A percentile compares a stretch with the other conserved stretches of the same genome.
Conservation (phyloP, 2,329 filamentous ascomycete genomes). For the Fusarium gaditjirri region DNA sequence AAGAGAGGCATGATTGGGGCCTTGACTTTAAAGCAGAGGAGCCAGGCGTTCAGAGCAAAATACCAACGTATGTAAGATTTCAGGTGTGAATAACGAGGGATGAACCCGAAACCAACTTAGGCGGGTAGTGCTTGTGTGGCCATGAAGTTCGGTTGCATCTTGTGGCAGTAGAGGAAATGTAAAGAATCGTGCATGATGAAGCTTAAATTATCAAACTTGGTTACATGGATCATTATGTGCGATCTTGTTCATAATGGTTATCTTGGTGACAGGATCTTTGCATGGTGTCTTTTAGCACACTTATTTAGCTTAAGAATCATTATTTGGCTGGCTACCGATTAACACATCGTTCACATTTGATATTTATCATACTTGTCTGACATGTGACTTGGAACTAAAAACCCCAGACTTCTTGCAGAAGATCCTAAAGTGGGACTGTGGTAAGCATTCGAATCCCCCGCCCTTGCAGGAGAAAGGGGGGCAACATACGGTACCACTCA, state of each 20-base stretch:
- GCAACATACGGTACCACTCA: not conserved
- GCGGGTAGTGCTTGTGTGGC: constrained; percentile 26
- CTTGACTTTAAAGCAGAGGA: constrained; percentile 30
- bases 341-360: not conserved
- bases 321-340: not conserved
- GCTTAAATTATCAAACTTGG: not conserved
- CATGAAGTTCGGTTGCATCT: constrained; percentile 14
- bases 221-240: not conserved
- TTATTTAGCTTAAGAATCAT: not conserved
- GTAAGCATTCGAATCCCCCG: constrained; percentile 5
- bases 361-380: not conserved
- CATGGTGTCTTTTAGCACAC: not conserved
- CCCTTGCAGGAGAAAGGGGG: constrained; percentile 17
- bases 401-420: constrained; percentile 20
- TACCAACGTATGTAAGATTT: constrained; percentile 47
- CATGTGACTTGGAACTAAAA: constrained; percentile 35
- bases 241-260: not conserved
- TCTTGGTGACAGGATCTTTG: not conserved
- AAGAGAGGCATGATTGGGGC: constrained; percentile 16
- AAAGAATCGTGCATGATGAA: constrained; percentile 15
- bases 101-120: constrained; percentile 4
- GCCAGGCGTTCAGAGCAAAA: constrained; percentile 46
- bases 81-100: constrained; percentile 27
- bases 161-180: constrained; percentile 18
- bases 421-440: constrained; percentile 8